Conservation (phyloP, 2,329 filamentous ascomycete genomes). For the Botrytis galanthina region DNA sequence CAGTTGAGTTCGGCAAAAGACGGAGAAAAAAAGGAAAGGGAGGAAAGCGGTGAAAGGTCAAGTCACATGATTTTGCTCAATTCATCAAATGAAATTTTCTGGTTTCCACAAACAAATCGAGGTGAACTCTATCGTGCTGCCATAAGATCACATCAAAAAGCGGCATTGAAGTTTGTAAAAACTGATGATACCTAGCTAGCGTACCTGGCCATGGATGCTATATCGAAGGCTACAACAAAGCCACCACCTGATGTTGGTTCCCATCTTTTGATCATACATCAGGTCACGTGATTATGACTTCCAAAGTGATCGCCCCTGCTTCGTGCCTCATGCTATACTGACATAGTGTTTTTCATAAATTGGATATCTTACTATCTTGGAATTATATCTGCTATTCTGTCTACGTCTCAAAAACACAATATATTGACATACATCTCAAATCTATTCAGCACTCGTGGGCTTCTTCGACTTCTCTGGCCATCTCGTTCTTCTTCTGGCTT, state of each 20-base stretch:
- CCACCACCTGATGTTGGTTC: background rate
- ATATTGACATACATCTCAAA: background rate
- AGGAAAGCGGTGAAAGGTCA: background rate
- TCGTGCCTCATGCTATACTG: no score
- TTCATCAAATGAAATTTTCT: no score
- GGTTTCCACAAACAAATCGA: background rate
- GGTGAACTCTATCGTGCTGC: background rate
- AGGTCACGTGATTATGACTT: background rate
- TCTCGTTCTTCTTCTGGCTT: conserved; percentile 27
- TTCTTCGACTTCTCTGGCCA: conserved; percentile 26
- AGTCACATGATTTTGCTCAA: background rate
- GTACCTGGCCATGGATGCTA: background rate
- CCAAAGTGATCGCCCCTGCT: no score
- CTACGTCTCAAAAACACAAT: background rate
- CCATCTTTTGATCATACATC: background rate
- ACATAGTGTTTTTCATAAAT: background rate
- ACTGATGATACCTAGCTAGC: background rate
- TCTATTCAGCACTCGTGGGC: background rate
- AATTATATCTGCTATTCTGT: background rate
- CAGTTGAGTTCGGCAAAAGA: background rate
- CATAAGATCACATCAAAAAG: background rate
- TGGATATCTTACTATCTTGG: background rate
- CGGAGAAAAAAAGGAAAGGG: background rate
- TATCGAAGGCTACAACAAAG: background rate
- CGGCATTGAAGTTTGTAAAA: background rate